Evolutionary conservation across 306 rosid species (phyloP).

Genomic region (Castanopsis chinensis): DNA sequence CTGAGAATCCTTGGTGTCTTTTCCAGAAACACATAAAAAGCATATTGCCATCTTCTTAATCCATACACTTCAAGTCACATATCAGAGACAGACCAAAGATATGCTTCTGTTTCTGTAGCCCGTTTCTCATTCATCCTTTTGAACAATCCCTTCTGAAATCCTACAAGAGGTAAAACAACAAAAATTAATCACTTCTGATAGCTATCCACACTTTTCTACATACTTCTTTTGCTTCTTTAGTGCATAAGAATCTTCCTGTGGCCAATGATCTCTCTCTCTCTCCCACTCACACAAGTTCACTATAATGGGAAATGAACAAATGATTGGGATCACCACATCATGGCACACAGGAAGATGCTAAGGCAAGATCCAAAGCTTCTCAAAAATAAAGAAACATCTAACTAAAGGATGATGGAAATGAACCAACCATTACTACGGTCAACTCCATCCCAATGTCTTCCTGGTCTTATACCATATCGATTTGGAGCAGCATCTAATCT

Average conservation of each 20-base stretch:
- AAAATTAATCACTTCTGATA: constrained; percentile 8
- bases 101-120: constrained; percentile 80
- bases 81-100: constrained; percentile 92
- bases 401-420: not conserved
- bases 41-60: not conserved
- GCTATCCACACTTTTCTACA: not conserved
- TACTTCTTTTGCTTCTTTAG: not conserved
- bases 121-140: constrained; percentile 71
- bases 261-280: too few species aligned
- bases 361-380: not conserved
- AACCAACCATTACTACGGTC: constrained; percentile 90
- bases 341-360: too few species aligned
- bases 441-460: constrained; percentile 96
- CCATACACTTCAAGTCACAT: constrained; percentile 44
- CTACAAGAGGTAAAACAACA: constrained; percentile 32
- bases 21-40: not conserved
- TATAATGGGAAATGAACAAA: too few species aligned
- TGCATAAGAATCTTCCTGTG: too few species aligned
- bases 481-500: constrained; percentile 76
- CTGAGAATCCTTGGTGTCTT: not conserved
- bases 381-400: not conserved
- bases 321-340: too few species aligned
- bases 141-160: constrained; percentile 68
- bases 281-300: too few species aligned
- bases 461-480: constrained; percentile 79